Evolutionary conservation across 2,329 filamentous ascomycete species (phyloP), one percentile per base, ranked within the genome.

Genomic region (Aspergillus spinulosporus): DNA sequence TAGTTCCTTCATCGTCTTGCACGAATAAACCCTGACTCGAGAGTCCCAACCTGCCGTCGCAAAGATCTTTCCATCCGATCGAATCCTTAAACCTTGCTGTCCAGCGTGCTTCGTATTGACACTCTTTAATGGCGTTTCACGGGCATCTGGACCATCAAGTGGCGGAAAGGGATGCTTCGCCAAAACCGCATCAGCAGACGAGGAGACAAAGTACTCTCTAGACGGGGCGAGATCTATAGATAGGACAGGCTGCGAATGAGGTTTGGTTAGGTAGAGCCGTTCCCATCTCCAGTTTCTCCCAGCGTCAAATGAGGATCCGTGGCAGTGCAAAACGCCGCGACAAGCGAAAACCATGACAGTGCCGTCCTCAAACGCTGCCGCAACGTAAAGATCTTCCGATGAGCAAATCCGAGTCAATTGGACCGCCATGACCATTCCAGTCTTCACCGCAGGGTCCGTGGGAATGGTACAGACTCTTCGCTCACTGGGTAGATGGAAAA

Each of bases 41-140:
- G 85, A 82, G 72, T 99, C 94, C 94, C 94, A 99, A 3, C 94
- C 94, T 0, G 90, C 93, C 0, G 93, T 97, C 2, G 89, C 90
- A 62, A 97, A 88, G 3, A 99, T 82, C 61, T 84, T 88, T 2
- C 86, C 89, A 70, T 99, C 94, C 1, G 85, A 87, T 11, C 94
- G 85, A 26, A 97, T 81, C 3, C 76, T 77, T 5, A 99, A 76
- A 9, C 86, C 84, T 72, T 99, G 94, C 71, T 97, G 93, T 1
- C 94, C 94, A 0, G 92, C 84, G 71, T 97, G 94, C 68, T 88
- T 93, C 1, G 93, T 97, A 64, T 93, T 86, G 44, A 86, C 62
- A 0, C 76, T 72, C 65, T 87, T 89, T 49, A 87, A 66, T 0
- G 87, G 82, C 52, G 81, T 52, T 3, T 65, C 64, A 11, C 37